Evolutionary conservation across 768 basidiomycete genomes (phyloP), one percentile per base, ranked within the genome.

Genomic region (Pisolithus sp.): DNA sequence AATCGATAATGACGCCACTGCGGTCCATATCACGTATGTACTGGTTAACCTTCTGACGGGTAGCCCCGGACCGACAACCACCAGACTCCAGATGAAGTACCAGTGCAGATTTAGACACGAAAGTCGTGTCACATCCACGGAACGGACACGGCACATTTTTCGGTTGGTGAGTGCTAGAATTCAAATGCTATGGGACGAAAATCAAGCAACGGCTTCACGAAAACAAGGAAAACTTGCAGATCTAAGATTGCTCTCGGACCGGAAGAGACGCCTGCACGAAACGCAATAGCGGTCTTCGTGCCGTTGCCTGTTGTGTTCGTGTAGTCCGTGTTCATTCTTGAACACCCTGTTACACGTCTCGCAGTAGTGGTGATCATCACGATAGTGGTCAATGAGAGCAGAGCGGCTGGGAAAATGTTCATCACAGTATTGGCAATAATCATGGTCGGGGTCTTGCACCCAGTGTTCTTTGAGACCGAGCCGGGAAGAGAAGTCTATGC

Each of bases 11-110:
- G 54, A 77, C 28, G 49, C 78, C 71, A 45, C 62, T 49, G 4
- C 55, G 69, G 61, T 86, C 84, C 46, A 69, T 50, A 46, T 69
- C 28, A 45, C 67, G 71, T 45, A 82, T 68, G 51, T 61, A 66
- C 37, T 58, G 62, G 43, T 66, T 50, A 50, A 73, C 54, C 49
- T 70, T 68, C 34, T 62, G 59, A 51, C 75, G 74, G 30, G 63
- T 62, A 38, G 78, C 63, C 10, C 80, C 76, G 0, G 83, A 83
- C 21, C 55, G 48, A 61, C 86, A 86, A 3, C 60, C 54, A 1
- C 84, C 85, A 10, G 73, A 68, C 59, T 88, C 86, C 60, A 85
- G 73, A 62, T 89, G 86, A 28, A 78, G 73, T 30, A 79, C 59
- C 43, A 88, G 70, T 9, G 82, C 78, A 8, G 83, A 74, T 40